Percentiles rank a stretch among this genome's conserved stretches.
phyloP scores from a whole-genome alignment of 371 early-diverging fungal species.

The Apophysomyces ossiformis region DNA sequence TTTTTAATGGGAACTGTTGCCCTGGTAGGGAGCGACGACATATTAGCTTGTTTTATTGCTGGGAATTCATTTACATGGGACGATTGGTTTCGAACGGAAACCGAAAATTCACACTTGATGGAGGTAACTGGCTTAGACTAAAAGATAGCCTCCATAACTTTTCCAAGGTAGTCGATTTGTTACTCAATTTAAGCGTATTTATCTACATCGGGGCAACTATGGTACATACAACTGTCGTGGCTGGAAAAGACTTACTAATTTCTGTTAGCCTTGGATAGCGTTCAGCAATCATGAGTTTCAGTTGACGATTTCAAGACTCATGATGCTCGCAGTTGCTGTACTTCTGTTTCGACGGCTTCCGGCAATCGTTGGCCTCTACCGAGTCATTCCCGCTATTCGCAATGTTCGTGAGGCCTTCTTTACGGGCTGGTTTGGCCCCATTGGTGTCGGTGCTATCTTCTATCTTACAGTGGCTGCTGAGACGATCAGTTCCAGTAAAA shows the following conservation, averaged over 20 bases:
- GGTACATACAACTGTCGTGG: slow-evolving; percentile 20
- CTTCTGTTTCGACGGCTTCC: slow-evolving; percentile 88
- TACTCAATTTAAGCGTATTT: slow-evolving; percentile 90
- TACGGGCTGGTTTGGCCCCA: slow-evolving; percentile 97
- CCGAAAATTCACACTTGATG: slow-evolving; percentile 79
- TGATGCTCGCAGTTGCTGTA: slow-evolving; percentile 69
- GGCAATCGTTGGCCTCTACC: slow-evolving; percentile 64
- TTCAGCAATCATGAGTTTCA: slow-evolving; percentile 50
- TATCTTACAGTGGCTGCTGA: slow-evolving; percentile 65
- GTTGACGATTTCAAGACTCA: slow-evolving; percentile 66
- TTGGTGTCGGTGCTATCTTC: slow-evolving; percentile 88
- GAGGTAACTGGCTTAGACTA: slow-evolving; percentile 48
- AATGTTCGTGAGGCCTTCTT: slow-evolving; percentile 84
- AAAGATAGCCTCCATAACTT: background rate
- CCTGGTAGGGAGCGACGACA: slow-evolving; percentile 82
- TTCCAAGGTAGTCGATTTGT: slow-evolving; percentile 69
- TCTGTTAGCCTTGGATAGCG: slow-evolving; percentile 63
- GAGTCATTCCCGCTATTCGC: slow-evolving; percentile 68
- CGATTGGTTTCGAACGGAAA: slow-evolving; percentile 86
- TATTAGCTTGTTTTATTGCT: slow-evolving; percentile 92
- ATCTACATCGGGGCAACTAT: slow-evolving; percentile 89
- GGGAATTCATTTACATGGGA: slow-evolving; percentile 92
- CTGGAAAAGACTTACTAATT: background rate
- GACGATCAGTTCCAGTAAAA: slow-evolving; percentile 23
- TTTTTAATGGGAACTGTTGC: slow-evolving; percentile 80